phyloP scores from a whole-genome alignment of 768 basidiomycete species.

The Crepidotus variabilis region DNA sequence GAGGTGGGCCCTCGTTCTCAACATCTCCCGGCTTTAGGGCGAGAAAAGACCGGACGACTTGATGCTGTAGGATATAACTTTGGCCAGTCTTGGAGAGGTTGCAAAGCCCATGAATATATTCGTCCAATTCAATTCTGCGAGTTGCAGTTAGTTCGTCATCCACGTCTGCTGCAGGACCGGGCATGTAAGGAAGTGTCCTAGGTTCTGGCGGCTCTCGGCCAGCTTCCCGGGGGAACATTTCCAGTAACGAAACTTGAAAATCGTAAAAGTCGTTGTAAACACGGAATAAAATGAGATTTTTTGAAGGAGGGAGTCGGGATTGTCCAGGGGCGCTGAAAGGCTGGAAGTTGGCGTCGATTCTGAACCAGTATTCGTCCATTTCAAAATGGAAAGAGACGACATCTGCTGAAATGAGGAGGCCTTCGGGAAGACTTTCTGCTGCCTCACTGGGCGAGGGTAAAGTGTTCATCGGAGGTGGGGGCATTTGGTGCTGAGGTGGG shows the following conservation, averaged over 20 bases:
- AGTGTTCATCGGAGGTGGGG: constrained; percentile 1
- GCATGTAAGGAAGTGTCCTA: constrained; percentile 94
- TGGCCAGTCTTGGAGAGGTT: constrained; percentile 62
- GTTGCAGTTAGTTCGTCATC: constrained; percentile 80
- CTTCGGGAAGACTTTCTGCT: constrained; percentile 63
- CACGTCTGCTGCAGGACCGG: constrained; percentile 84
- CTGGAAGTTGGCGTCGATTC: constrained; percentile 85
- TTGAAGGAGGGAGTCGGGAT: constrained; percentile 56
- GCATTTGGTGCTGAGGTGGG: constrained; percentile 23
- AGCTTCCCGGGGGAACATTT: constrained; percentile 87
- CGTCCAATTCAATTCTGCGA: constrained; percentile 80
- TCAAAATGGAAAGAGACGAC: constrained; percentile 98
- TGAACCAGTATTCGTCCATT: constrained; percentile 97
- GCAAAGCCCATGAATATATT: constrained; percentile 82
- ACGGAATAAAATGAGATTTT: constrained; percentile 85
- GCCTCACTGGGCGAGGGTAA: constrained; percentile 34
- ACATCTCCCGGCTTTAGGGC: constrained; percentile 84
- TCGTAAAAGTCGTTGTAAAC: constrained; percentile 98
- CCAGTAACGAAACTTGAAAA: constrained; percentile 87
- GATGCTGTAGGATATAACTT: constrained; percentile 78
- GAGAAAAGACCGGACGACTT: constrained; percentile 79
- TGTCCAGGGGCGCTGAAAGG: constrained; percentile 67
- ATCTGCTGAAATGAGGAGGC: constrained; percentile 80
- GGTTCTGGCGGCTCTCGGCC: constrained; percentile 65
- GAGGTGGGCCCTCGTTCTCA: constrained; percentile 61